These are phyloP conservation scores for Nemania sp. DNA, from an alignment of 2,329 filamentous ascomycete genomes.

Conservation along the genomic window DNA sequence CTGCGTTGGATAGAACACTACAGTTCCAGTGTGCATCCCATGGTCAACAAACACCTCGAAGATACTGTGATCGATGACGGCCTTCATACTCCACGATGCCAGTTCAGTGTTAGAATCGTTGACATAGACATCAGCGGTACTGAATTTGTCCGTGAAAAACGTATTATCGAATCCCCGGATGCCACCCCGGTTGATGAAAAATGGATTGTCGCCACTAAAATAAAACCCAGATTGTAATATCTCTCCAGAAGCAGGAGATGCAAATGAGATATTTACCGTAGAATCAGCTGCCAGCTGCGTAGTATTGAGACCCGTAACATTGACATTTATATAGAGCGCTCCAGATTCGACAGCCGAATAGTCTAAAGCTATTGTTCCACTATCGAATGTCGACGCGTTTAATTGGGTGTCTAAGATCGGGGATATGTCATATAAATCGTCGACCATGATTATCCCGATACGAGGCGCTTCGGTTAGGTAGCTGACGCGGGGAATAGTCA, in stretches of 20 bases:
- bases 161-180: conserved; percentile 54
- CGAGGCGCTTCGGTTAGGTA: conserved; percentile 55
- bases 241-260: conserved; percentile 53
- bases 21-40: conserved; percentile 53
- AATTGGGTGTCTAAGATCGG: conserved; percentile 52
- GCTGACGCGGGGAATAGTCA: conserved; percentile 55
- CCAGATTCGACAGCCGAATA: conserved; percentile 54
- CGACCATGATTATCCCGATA: conserved; percentile 55
- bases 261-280: conserved; percentile 56
- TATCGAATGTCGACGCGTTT: conserved; percentile 50
- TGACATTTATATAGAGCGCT: conserved; percentile 58
- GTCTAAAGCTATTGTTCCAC: conserved; percentile 52
- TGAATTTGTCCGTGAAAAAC: conserved; percentile 60
- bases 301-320: conserved; percentile 44
- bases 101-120: background rate
- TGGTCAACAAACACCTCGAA: conserved; percentile 59
- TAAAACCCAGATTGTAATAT: conserved; percentile 53
- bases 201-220: conserved; percentile 51
- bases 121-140: conserved; percentile 33
- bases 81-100: conserved; percentile 43
- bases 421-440: conserved; percentile 52
- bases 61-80: conserved; percentile 57
- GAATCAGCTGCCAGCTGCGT: conserved; percentile 29
- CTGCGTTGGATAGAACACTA: conserved; percentile 53
- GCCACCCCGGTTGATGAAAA: conserved; percentile 55